Conservation (phyloP, 2,329 filamentous ascomycete species). For the Clarireedia homoeocarpa region DNA sequence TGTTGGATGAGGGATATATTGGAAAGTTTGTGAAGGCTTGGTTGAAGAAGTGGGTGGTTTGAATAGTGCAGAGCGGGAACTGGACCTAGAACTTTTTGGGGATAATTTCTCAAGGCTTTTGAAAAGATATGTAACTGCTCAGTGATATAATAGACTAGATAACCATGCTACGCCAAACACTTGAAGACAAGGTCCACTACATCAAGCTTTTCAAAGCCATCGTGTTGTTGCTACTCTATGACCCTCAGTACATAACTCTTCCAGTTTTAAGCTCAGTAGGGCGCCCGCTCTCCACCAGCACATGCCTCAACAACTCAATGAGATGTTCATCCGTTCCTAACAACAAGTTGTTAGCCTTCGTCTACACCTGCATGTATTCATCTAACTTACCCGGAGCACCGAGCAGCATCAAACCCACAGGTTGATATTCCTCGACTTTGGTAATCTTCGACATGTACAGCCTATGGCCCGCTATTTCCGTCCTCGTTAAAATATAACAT, state of each 20-base stretch:
- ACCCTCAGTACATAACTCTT: neutral
- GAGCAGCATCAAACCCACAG: slow-evolving; percentile 16
- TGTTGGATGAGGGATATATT: neutral
- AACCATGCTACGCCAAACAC: no score
- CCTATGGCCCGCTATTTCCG: slow-evolving; percentile 13
- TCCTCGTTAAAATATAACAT: neutral
- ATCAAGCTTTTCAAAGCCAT: neutral
- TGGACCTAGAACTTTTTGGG: no score
- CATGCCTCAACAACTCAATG: slow-evolving; percentile 1
- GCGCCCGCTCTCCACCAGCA: neutral
- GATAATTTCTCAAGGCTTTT: no score
- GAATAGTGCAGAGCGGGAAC: neutral
- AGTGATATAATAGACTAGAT: no score
- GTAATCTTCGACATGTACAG: slow-evolving; percentile 13
- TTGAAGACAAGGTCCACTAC: no score
- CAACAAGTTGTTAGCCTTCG: neutral
- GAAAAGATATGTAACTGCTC: no score
- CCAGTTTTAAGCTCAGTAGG: neutral
- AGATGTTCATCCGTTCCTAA: slow-evolving; percentile 10
- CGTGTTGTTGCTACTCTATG: neutral
- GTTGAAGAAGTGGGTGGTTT: neutral
- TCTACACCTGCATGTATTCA: neutral
- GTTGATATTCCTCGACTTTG: slow-evolving; percentile 10
- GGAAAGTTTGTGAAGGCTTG: neutral
- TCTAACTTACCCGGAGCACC: slow-evolving; percentile 12